phyloP scores from a whole-genome alignment of 345 rosid species.

The Ricinus communis region DNA sequence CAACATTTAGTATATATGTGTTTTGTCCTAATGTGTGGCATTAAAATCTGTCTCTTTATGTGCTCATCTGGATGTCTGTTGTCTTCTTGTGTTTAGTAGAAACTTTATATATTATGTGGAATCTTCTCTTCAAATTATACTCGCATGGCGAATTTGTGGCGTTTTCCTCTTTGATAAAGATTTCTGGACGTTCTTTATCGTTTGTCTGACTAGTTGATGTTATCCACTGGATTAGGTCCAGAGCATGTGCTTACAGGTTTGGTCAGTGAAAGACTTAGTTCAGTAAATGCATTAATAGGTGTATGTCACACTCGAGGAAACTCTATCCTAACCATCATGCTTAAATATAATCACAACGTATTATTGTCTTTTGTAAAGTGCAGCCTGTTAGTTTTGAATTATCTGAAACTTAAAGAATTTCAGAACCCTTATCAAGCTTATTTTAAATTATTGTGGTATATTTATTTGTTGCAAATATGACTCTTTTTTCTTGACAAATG shows the following conservation, averaged over 20 bases:
- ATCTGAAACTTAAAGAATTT: neutral
- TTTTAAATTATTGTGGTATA: neutral
- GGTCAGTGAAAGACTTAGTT: neutral
- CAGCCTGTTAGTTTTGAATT: neutral
- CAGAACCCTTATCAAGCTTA: neutral
- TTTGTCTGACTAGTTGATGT: conserved; percentile 17
- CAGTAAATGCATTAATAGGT: conserved; percentile 4
- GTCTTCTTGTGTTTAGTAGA: conserved; percentile 39
- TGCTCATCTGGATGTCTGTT: conserved; percentile 30
- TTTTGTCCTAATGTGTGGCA: conserved; percentile 31
- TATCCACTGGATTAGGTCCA: conserved; percentile 17
- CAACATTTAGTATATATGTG: conserved; percentile 18
- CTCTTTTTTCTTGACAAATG: neutral
- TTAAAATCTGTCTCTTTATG: conserved; percentile 31
- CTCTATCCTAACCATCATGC: conserved; percentile 3
- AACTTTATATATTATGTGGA: conserved; percentile 22
- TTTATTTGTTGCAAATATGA: neutral
- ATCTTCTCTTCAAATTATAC: conserved; percentile 24
- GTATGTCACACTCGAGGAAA: neutral
- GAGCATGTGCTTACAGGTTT: conserved; percentile 17
- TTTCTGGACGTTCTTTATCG: conserved; percentile 13
- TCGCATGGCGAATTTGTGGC: conserved; percentile 32
- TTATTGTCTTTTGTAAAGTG: neutral
- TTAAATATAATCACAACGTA: neutral
- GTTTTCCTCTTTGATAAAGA: conserved; percentile 22